Conservation (phyloP, 1,139 yeast genomes). For the Sugiyamaella novakii region DNA sequence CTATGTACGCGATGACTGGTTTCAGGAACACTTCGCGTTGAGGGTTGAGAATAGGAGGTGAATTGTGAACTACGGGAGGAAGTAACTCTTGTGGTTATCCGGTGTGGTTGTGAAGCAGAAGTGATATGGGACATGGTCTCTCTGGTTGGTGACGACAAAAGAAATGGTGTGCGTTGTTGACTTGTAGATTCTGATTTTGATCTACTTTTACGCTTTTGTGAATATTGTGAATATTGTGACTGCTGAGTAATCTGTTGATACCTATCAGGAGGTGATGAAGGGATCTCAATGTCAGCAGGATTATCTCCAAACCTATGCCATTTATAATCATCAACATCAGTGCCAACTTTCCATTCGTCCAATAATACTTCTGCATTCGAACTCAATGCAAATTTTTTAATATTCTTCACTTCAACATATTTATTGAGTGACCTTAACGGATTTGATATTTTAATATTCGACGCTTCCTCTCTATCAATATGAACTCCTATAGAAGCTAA, state of each 20-base stretch:
- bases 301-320: constrained; percentile 28
- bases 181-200: too few relatives aligned
- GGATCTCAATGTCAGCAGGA: constrained; percentile 3
- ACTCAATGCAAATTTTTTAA: background rate
- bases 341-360: constrained; percentile 29
- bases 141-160: constrained; percentile 2
- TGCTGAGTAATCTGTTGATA: constrained; percentile 10
- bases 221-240: constrained; percentile 3
- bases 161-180: background rate
- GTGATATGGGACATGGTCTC: background rate
- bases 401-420: constrained; percentile 1
- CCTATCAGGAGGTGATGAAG: constrained; percentile 2
- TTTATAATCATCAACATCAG: constrained; percentile 23
- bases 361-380: constrained; percentile 22
- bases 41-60: constrained; percentile 4
- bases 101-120: constrained; percentile 1
- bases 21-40: background rate
- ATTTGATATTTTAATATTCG: constrained; percentile 3
- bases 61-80: background rate
- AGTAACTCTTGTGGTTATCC: background rate
- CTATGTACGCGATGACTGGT: constrained; percentile 7
- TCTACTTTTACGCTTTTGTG: too few relatives aligned
- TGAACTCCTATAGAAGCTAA: constrained; percentile 29
- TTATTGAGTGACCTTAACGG: constrained; percentile 5
- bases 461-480: constrained; percentile 11